Evolutionary conservation across 2,329 filamentous ascomycete species (phyloP), one percentile per base, ranked within the genome.

Genomic region (Aspergillus tubingensis): DNA sequence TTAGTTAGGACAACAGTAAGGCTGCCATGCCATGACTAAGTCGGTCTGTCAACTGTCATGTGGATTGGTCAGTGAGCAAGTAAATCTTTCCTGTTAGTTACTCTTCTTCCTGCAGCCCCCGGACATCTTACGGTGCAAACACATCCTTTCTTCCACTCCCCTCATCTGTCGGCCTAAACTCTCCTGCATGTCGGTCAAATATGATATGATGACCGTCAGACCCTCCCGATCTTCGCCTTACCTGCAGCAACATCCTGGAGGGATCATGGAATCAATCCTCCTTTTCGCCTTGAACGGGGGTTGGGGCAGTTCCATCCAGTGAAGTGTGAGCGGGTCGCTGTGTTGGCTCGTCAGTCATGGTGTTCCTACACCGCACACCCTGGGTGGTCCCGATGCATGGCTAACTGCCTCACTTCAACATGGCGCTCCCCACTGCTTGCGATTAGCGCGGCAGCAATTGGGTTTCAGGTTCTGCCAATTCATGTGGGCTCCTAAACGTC

Each of bases 401-500:
- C 65, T 62, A 67, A 63, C 59, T 65, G 67, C 65, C 66, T 65
- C 64, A 68, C 64, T 64, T 62, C 57, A 51, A 63, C 62, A 57
- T 61, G 60, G 41, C 41, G 50, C 63, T 66, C 65, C 55, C 63
- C 64, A 67, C 63, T 62, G 55, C 49, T 62, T 57, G 61, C 62
- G 60, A 63, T 58, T 59, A 27, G 52, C 55, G 52, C 36, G 39
- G 19, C 47, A 54, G 54, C 62, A 61, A 66, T 68, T 68, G 65
- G 66, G 58, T 58, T 63, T 39, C 41, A 55, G 59, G 52, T 32
- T 41, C 54, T 66, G 57, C 62, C 62, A 63, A 63, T 57, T 58
- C 55, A 66, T 68, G 64, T 62, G 61, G 60, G 60, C 61, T 48
- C 56, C 54, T 36, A 53, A 63, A 62, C 58, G 63, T 68, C 60